These are phyloP conservation scores for Aquilaria sinensis DNA, from an alignment of 345 rosid genomes.

Conservation along the genomic window DNA sequence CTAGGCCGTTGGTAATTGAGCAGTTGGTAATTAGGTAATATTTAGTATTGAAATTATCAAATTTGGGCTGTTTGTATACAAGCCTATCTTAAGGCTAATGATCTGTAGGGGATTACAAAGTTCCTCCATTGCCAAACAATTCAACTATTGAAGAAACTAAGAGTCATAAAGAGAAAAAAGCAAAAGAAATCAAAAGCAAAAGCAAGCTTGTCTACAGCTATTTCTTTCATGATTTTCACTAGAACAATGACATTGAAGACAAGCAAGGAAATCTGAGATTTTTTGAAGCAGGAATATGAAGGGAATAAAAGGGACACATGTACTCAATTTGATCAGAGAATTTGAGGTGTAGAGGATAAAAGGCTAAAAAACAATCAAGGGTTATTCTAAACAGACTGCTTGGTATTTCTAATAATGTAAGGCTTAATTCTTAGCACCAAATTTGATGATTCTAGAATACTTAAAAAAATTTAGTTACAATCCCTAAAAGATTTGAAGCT, in stretches of 20 bases:
- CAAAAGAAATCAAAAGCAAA: no score
- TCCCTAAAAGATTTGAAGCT: neutral
- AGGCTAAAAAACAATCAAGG: neutral
- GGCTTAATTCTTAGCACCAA: neutral
- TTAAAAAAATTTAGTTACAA: neutral
- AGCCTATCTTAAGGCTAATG: no score
- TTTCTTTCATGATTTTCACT: neutral
- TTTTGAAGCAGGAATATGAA: neutral
- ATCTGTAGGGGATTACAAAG: no score
- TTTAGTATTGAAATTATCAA: no score
- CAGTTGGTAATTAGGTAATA: no score
- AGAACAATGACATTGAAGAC: neutral
- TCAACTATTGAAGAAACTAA: no score
- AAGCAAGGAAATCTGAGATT: neutral
- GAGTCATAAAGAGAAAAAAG: no score
- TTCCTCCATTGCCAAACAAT: no score
- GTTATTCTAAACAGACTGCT: neutral
- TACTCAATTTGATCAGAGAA: neutral
- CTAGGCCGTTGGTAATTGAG: no score
- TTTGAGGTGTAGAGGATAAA: neutral
- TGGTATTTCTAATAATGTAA: neutral
- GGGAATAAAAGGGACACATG: neutral
- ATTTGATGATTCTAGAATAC: no score
- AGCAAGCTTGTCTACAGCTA: no score
- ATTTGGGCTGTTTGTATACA: no score